Conservation (phyloP, 1,284 basidiomycete genomes). For the Kalmanozyma brasiliensis region DNA sequence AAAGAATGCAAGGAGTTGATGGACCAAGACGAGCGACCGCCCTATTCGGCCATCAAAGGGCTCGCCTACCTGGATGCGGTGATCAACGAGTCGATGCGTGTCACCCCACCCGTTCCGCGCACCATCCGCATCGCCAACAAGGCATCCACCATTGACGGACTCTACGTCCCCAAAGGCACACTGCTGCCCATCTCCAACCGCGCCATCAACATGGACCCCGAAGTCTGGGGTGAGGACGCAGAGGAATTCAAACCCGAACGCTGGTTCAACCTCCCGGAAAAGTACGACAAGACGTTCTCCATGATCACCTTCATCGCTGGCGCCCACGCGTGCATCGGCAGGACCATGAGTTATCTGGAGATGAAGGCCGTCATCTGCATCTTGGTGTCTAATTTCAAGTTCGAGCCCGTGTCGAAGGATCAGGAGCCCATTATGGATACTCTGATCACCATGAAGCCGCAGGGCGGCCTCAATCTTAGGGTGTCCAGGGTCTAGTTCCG, state of each 20-base stretch:
- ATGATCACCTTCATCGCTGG: constrained; percentile 60
- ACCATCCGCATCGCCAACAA: constrained; percentile 44
- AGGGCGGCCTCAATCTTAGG: constrained; percentile 48
- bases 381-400: constrained; percentile 54
- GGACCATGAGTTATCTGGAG: constrained; percentile 56
- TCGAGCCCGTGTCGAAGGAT: constrained; percentile 37
- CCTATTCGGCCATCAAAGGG: constrained; percentile 74
- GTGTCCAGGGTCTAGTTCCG: constrained; percentile 11
- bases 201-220: constrained; percentile 50
- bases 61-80: constrained; percentile 82
- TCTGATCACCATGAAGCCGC: constrained; percentile 57
- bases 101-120: constrained; percentile 53
- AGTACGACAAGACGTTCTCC: constrained; percentile 50
- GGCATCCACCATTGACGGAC: constrained; percentile 45
- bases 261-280: constrained; percentile 54
- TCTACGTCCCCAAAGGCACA: constrained; percentile 52
- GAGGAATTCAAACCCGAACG: constrained; percentile 55
- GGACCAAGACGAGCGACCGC: constrained; percentile 41
- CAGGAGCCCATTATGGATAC: constrained; percentile 43
- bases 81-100: constrained; percentile 65
- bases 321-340: constrained; percentile 57
- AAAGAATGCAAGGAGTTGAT: constrained; percentile 70
- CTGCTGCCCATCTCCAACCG: constrained; percentile 48
- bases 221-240: constrained; percentile 54
- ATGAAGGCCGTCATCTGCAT: constrained; percentile 54